Percentiles rank a stretch among this genome's conserved stretches.
Evolutionary conservation across 805 yeast genomes (phyloP).

Genomic region (Wickerhamiella alocasiicola): DNA sequence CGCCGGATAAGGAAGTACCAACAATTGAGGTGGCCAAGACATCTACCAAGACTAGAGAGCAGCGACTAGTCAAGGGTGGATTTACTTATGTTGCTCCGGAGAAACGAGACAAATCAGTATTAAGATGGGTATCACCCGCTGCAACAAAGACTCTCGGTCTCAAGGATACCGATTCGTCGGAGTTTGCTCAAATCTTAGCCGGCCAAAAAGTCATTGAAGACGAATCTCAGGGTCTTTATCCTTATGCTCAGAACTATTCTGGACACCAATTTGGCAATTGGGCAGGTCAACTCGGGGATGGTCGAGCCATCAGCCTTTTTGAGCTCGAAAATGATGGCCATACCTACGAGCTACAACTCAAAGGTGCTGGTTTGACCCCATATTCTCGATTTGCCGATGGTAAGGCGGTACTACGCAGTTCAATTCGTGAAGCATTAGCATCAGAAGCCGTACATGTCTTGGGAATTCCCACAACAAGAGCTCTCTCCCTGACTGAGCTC

Average conservation of each 20-base stretch:
- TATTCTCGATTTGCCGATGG: constrained; percentile 95
- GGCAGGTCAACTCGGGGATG: constrained; percentile 97
- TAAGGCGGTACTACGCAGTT: constrained; percentile 78
- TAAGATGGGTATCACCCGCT: constrained; percentile 43
- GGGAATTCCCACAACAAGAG: constrained; percentile 80
- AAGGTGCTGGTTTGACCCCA: constrained; percentile 89
- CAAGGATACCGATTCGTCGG: constrained; percentile 32
- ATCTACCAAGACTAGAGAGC: constrained; percentile 34
- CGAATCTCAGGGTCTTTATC: constrained; percentile 37
- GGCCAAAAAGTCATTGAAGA: constrained; percentile 42
- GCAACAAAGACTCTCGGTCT: constrained; percentile 57
- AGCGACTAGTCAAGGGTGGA: constrained; percentile 45
- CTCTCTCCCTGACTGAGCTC: constrained; percentile 54
- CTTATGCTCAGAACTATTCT: constrained; percentile 86
- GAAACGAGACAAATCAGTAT: constrained; percentile 33
- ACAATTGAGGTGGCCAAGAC: constrained; percentile 27
- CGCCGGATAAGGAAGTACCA: constrained; percentile 32
- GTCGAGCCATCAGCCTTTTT: constrained; percentile 75
- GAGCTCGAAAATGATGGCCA: constrained; percentile 38
- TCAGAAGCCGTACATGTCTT: constrained; percentile 71
- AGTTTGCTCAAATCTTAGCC: constrained; percentile 42
- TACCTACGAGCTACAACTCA: constrained; percentile 62
- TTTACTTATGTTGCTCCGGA: constrained; percentile 66
- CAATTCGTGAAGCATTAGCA: constrained; percentile 75
- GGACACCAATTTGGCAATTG: constrained; percentile 94